Evolutionary conservation across 345 rosid species (phyloP).

Genomic region (Mercurialis annua): DNA sequence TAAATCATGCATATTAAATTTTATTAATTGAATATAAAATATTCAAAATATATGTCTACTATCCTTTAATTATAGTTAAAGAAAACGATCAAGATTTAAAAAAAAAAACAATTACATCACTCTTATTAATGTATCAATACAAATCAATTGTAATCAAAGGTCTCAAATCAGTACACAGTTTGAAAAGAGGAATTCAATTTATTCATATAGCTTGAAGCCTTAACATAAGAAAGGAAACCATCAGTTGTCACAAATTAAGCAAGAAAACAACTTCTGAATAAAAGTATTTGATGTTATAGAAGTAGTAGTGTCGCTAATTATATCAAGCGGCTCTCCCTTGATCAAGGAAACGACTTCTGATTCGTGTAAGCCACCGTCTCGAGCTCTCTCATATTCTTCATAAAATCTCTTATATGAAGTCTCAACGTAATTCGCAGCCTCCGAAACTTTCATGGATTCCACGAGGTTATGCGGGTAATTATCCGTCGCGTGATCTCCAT

Average conservation of each 20-base stretch:
- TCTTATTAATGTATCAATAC: too few relatives aligned
- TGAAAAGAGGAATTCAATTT: too few relatives aligned
- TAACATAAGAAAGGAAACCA: neutral
- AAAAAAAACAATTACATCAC: too few relatives aligned
- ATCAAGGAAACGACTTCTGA: constrained; percentile 25
- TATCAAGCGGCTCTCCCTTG: neutral
- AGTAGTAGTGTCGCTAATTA: constrained; percentile 5
- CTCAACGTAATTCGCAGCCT: constrained; percentile 47
- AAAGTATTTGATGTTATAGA: constrained; percentile 34
- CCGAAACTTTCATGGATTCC: constrained; percentile 52
- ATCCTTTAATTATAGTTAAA: too few relatives aligned
- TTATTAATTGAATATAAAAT: too few relatives aligned
- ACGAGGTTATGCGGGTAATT: constrained; percentile 43
- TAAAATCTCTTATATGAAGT: constrained; percentile 41
- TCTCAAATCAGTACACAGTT: too few relatives aligned
- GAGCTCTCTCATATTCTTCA: constrained; percentile 42
- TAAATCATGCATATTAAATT: too few relatives aligned
- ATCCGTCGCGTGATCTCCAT: constrained; percentile 53
- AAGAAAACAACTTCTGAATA: constrained; percentile 42
- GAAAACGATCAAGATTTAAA: too few relatives aligned
- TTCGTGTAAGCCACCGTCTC: constrained; percentile 38
- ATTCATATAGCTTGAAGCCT: too few relatives aligned
- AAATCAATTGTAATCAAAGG: too few relatives aligned
- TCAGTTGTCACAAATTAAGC: constrained; percentile 53
- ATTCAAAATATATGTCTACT: too few relatives aligned